Conservation (phyloP, 768 basidiomycete species). For the Leccinellum luteum region DNA sequence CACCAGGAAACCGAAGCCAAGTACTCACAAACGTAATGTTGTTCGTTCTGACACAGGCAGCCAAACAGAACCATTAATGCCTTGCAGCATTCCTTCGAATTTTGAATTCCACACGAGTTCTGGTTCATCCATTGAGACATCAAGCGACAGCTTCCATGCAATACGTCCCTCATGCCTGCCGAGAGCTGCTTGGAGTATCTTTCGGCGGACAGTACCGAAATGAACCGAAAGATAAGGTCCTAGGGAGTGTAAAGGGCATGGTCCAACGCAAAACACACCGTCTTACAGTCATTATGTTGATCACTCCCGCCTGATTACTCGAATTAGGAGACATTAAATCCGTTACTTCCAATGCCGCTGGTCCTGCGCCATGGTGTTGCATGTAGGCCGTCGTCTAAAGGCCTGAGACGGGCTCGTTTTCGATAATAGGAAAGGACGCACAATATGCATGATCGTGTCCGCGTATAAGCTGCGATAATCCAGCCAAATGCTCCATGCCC, state of each 20-base stretch:
- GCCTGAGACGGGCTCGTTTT: conserved; percentile 1
- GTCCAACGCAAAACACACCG: neutral
- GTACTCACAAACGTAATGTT: conserved; percentile 17
- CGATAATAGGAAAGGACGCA: conserved; percentile 28
- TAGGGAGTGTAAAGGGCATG: conserved; percentile 11
- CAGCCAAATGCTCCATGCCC: conserved; percentile 65
- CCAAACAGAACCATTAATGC: conserved; percentile 27
- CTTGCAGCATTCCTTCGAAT: conserved; percentile 30
- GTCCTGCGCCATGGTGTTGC: conserved; percentile 32
- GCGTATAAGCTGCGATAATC: conserved; percentile 49
- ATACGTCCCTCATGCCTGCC: conserved; percentile 14
- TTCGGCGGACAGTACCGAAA: conserved; percentile 15
- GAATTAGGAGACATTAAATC: neutral
- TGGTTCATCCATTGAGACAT: conserved; percentile 24
- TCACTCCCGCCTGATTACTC: conserved; percentile 7
- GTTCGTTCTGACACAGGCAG: conserved; percentile 19
- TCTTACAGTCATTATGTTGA: conserved; percentile 31
- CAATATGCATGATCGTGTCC: conserved; percentile 49
- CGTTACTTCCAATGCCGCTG: neutral
- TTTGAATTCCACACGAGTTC: conserved; percentile 25
- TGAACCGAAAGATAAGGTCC: conserved; percentile 24
- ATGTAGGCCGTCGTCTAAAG: conserved; percentile 55
- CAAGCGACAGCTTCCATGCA: conserved; percentile 18
- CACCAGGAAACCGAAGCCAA: neutral
- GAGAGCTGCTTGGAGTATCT: conserved; percentile 15